Evolutionary conservation across 345 rosid species (phyloP).

Genomic region (Excoecaria cochinchinensis): DNA sequence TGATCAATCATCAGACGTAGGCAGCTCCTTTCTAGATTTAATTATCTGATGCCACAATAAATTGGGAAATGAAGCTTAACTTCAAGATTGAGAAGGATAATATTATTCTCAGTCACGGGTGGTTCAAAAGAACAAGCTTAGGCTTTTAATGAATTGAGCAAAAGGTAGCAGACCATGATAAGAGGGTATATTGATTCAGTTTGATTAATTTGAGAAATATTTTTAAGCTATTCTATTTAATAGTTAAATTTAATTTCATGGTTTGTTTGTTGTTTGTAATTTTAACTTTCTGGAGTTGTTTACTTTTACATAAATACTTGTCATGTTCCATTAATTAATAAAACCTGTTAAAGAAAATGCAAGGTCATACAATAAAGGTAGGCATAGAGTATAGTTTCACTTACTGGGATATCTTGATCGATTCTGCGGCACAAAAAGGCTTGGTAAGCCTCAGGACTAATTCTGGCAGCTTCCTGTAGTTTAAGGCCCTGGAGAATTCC

Average conservation of each 20-base stretch:
- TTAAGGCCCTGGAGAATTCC: constrained; percentile 85
- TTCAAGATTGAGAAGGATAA: too few species aligned
- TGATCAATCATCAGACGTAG: neutral
- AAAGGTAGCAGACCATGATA: too few species aligned
- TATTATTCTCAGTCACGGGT: too few species aligned
- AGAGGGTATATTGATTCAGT: too few species aligned
- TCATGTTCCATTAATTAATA: neutral
- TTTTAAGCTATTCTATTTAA: too few species aligned
- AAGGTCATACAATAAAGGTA: neutral
- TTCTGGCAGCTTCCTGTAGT: constrained; percentile 50
- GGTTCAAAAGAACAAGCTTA: too few species aligned
- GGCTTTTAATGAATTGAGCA: too few species aligned
- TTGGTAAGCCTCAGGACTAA: constrained; percentile 51
- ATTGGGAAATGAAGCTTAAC: neutral
- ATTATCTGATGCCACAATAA: neutral
- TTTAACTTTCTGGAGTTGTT: neutral
- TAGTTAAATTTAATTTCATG: too few species aligned
- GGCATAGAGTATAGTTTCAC: constrained; percentile 20
- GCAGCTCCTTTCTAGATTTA: neutral
- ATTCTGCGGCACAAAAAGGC: constrained; percentile 56
- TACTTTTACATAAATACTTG: neutral
- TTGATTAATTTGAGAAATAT: too few species aligned
- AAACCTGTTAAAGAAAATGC: neutral
- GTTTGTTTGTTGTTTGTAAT: neutral
- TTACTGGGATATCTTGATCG: constrained; percentile 73